These are phyloP conservation scores for Apiospora kogelbergensis DNA, from an alignment of 2,329 filamentous ascomycete genomes.

Conservation along the genomic window DNA sequence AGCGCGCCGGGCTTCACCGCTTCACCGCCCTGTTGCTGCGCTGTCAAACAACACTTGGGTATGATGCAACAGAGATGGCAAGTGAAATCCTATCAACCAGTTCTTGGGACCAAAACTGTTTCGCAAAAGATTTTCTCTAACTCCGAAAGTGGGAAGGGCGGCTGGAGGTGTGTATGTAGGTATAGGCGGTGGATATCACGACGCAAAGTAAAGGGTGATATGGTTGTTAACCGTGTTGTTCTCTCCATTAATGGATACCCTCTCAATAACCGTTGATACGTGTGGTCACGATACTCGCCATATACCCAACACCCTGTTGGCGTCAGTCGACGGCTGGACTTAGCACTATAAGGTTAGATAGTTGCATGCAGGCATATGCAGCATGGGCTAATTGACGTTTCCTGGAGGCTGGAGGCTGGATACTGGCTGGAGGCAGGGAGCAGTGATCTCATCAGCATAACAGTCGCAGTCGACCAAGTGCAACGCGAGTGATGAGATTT, in stretches of 20 bases:
- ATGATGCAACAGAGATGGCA: background rate
- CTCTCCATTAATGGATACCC: background rate
- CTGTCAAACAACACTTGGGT: background rate
- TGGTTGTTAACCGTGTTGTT: background rate
- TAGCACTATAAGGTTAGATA: background rate
- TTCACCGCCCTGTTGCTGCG: background rate
- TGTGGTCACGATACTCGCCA: background rate
- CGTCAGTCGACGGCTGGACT: background rate
- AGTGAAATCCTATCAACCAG: background rate
- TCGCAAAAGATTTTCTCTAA: background rate
- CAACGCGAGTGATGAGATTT: background rate
- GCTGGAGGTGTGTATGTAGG: background rate
- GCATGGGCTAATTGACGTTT: background rate
- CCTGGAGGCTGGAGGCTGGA: background rate
- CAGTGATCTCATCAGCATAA: background rate
- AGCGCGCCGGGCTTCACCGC: constrained; percentile 4
- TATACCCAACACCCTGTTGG: background rate
- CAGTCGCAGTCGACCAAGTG: background rate
- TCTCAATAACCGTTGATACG: background rate
- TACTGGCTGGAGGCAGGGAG: background rate
- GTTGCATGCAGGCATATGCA: background rate
- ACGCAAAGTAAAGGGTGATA: background rate
- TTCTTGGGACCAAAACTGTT: constrained; percentile 3
- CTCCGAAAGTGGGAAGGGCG: background rate
- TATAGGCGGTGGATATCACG: background rate